Base-by-base conservation (phyloP, 1,284 basidiomycete species). In the Trichosporon asahii region DNA sequence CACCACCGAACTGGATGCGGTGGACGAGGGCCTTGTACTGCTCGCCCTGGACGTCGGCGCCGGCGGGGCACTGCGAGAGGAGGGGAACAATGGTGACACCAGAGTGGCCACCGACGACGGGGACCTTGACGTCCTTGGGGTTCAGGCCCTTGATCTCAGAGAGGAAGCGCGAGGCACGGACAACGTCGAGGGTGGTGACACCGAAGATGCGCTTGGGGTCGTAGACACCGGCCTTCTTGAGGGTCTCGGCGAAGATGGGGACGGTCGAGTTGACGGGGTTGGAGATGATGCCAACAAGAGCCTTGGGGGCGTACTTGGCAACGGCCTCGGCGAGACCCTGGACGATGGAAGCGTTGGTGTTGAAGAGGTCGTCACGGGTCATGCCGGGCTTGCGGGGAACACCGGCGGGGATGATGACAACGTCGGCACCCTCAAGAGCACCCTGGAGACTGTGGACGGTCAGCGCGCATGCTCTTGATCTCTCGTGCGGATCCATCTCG, bases 191-290 rank as follows among this genome's bases (percentile, higher is more conserved):
- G 44, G 97, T 98, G 71, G 97, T 98, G 66, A 98, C 94, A 88
- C 96, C 97, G 81, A 98, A 98, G 74, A 99, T 83, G 76, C 89
- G 89, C 87, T 92, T 95, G 74, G 94, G 91, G 84, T 99, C 90
- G 82, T 92, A 98, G 65, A 94, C 91, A 65, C 90, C 90, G 77
- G 91, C 88, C 85, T 94, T 91, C 89, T 97, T 98, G 87, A 95
- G 89, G 55, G 96, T 91, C 85, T 98, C 95, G 64, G 90, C 94
- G 66, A 95, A 94, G 81, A 99, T 94, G 72, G 96, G 97, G 66
- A 99, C 97, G 55, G 96, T 98, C 65, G 95, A 98, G 88, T 95
- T 95, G 79, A 96, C 94, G 55, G 94, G 94, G 86, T 95, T 96
- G 71, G 95, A 95, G 83, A 98, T 98, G 78, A 98, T 94, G 65